Base-by-base conservation (phyloP, 2,329 filamentous ascomycete genomes). In the Fusarium cicatricum region DNA sequence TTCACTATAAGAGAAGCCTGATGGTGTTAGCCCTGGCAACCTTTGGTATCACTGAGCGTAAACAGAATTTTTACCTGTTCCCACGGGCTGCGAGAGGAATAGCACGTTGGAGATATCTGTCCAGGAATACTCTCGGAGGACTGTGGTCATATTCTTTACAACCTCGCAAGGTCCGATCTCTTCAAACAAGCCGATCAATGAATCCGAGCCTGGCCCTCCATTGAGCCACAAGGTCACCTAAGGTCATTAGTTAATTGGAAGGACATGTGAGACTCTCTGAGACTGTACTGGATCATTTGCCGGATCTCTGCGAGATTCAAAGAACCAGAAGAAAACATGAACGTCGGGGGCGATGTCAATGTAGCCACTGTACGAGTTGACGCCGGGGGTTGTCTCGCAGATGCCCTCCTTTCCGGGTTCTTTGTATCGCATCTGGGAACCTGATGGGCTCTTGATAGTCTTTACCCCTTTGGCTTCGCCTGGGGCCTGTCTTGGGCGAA, bases 201-300 rank as follows among this genome's bases (percentile, higher is more conserved):
- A 64, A 19, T 62, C 58, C 23, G 76, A 77, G 6, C 85, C 85
- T 3, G 84, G 85, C 2, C 85, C 85, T 19, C 85, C 84, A 67
- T 85, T 85, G 45, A 87, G 73, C 80, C 80, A 85, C 63, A 85
- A 78, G 2, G 79, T 82, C 45, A 85, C 67, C 48, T 55, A 60
- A 11, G 52, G 49, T 19, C 58, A 8, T 38, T 21, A 45, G n/a
- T n/a, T 2, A 8, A 5, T 4, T 23, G n/a, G 5, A 19, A 21
- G n/a, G 21, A 21, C 21, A 21, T 7, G n/a, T n/a, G n/a, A n/a
- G n/a, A n/a, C n/a, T n/a, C n/a, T n/a, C n/a, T n/a, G n/a, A n/a
- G n/a, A n/a, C n/a, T n/a, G n/a, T 45, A 50, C 52, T 7, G 54
- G 54, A 11, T 52, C 54, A n/a, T 52, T 57, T 1, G 49, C 61